A percentile compares a stretch with the other conserved stretches of the same genome.
phyloP scores from a whole-genome alignment of 371 early-diverging fungal genomes.

The Blastocladiella emersonii region DNA sequence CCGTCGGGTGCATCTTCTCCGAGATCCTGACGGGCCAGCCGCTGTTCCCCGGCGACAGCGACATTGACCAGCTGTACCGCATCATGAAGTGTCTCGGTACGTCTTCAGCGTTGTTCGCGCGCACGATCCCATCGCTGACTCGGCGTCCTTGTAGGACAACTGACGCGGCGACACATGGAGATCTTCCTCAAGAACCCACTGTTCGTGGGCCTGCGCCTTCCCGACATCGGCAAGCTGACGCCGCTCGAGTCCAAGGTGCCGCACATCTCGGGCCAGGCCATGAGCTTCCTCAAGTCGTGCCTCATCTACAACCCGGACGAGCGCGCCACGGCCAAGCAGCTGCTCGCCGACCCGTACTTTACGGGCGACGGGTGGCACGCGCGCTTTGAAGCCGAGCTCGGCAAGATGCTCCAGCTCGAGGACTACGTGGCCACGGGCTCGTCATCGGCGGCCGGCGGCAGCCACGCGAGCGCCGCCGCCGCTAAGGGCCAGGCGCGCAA shows the following conservation, averaged over 20 bases:
- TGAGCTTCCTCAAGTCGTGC: constrained; percentile 31
- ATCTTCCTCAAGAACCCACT: constrained; percentile 35
- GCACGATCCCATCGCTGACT: constrained; percentile 31
- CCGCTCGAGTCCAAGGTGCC: constrained; percentile 26
- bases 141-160: constrained; percentile 17
- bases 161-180: constrained; percentile 34
- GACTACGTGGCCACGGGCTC: too few species aligned
- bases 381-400: constrained; percentile 28
- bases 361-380: constrained; percentile 29
- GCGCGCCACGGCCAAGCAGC: constrained; percentile 29
- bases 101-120: constrained; percentile 22
- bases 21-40: constrained; percentile 43
- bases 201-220: constrained; percentile 35
- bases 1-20: constrained; percentile 68
- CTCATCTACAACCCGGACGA: constrained; percentile 39
- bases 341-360: constrained; percentile 36
- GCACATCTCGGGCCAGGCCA: constrained; percentile 24
- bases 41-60: constrained; percentile 63
- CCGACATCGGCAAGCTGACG: constrained; percentile 32
- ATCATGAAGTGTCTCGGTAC: constrained; percentile 28
- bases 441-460: too few species aligned
- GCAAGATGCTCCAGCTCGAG: constrained; percentile 10
- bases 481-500: too few species aligned
- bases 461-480: too few species aligned
- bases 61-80: constrained; percentile 54